A percentile compares a stretch with the other conserved stretches of the same genome.
phyloP scores from a whole-genome alignment of 345 rosid genomes.

The Balakata baccata region DNA sequence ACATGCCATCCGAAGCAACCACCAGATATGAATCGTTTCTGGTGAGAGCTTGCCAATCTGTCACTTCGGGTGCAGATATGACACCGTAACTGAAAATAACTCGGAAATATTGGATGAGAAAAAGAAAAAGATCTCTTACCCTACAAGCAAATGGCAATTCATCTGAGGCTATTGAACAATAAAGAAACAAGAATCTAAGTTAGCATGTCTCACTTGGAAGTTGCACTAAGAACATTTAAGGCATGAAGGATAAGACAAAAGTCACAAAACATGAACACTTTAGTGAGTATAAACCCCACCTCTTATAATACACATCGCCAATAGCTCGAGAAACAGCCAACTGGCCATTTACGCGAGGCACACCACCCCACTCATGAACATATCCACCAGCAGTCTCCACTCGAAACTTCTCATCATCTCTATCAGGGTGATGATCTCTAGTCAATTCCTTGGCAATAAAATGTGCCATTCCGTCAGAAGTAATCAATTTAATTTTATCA shows the following conservation, averaged over 20 bases:
- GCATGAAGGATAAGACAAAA: conserved; percentile 7
- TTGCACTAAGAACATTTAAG: background rate
- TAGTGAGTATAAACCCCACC: conserved; percentile 31
- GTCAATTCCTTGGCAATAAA: conserved; percentile 69
- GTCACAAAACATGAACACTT: conserved; percentile 3
- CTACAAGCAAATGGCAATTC: background rate
- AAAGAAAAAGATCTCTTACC: background rate
- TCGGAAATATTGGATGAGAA: background rate
- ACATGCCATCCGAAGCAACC: conserved; percentile 93
- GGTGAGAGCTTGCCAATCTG: conserved; percentile 68
- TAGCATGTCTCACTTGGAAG: too few relatives aligned
- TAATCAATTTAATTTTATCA: conserved; percentile 32
- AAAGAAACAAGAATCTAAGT: conserved; percentile 2
- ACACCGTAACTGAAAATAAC: conserved; percentile 64
- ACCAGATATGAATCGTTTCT: conserved; percentile 79
- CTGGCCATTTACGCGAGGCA: conserved; percentile 82
- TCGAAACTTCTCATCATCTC: conserved; percentile 82
- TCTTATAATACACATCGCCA: conserved; percentile 67
- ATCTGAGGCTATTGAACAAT: background rate
- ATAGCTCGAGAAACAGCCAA: conserved; percentile 87
- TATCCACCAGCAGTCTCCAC: conserved; percentile 93
- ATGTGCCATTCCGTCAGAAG: conserved; percentile 49
- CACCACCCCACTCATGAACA: conserved; percentile 73
- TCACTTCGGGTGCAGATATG: conserved; percentile 82
- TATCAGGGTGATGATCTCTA: conserved; percentile 81